Conservation (phyloP, 805 yeast genomes). For the Jamesozyma hellenica region DNA sequence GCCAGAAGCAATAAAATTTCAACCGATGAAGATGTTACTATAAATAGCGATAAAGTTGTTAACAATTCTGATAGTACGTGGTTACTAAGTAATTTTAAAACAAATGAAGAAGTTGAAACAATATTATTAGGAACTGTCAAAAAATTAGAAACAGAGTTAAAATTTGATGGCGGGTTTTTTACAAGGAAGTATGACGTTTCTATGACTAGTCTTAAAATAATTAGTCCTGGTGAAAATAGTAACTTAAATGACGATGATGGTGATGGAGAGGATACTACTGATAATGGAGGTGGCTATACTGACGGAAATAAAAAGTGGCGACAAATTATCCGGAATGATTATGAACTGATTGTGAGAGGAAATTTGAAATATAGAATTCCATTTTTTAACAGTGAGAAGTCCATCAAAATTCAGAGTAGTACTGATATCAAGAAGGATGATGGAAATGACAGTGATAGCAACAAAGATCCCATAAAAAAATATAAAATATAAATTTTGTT, state of each 20-base stretch:
- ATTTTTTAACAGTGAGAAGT: conserved; percentile 41
- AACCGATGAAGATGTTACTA: neutral
- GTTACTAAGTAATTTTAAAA: too few relatives aligned
- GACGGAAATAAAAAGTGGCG: conserved; percentile 54
- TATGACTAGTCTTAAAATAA: conserved; percentile 57
- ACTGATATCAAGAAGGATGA: conserved; percentile 31
- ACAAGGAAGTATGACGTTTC: conserved; percentile 49
- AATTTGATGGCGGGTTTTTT: conserved; percentile 70
- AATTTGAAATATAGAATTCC: conserved; percentile 70
- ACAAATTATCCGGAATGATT: conserved; percentile 63
- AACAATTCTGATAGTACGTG: neutral
- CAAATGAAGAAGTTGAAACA: conserved; percentile 36
- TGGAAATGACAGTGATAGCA: too few relatives aligned
- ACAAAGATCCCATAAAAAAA: too few relatives aligned
- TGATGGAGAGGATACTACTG: conserved; percentile 12
- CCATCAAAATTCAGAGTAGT: conserved; percentile 52
- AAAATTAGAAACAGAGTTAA: conserved; percentile 59
- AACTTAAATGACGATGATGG: conserved; percentile 16
- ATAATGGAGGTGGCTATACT: conserved; percentile 7
- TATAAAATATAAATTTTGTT: too few relatives aligned
- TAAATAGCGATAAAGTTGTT: too few relatives aligned
- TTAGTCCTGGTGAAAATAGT: conserved; percentile 52
- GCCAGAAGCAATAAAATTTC: conserved; percentile 42
- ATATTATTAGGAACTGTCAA: conserved; percentile 64
- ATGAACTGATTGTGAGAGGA: conserved; percentile 78